These are phyloP conservation scores for Drechslera avenae DNA, from an alignment of 2,329 filamentous ascomycete genomes.

Conservation along the genomic window DNA sequence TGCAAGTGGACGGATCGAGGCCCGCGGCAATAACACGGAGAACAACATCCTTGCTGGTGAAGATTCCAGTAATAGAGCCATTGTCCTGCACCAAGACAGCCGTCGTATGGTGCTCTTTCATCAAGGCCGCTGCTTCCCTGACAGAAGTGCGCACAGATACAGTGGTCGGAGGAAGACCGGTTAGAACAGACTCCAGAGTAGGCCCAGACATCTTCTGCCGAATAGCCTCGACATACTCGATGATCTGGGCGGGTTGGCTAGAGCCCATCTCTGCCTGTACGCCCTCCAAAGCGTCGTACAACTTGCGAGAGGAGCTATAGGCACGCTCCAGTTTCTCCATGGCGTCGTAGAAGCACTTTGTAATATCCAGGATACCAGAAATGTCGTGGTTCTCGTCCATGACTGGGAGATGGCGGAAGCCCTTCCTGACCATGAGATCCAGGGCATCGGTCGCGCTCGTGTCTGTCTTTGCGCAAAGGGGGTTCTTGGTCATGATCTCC, in stretches of 20 bases:
- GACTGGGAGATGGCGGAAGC: constrained; percentile 94
- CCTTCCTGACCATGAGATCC: constrained; percentile 97
- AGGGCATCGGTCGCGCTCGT: constrained; percentile 97
- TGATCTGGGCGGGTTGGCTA: constrained; percentile 97
- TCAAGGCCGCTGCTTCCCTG: constrained; percentile 89
- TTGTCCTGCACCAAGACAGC: constrained; percentile 96
- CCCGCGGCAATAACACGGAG: constrained; percentile 96
- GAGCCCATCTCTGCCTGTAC: constrained; percentile 96
- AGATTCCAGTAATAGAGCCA: constrained; percentile 96
- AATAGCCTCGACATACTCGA: constrained; percentile 96
- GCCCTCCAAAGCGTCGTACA: constrained; percentile 96
- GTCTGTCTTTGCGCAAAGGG: constrained; percentile 93
- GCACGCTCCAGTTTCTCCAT: constrained; percentile 99
- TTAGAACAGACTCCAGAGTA: constrained; percentile 91
- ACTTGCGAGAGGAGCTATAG: constrained; percentile 95
- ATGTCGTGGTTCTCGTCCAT: constrained; percentile 99
- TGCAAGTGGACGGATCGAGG: constrained; percentile 91
- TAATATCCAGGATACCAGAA: constrained; percentile 96
- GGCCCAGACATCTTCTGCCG: constrained; percentile 97
- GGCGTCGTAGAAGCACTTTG: constrained; percentile 99
- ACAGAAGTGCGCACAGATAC: constrained; percentile 96
- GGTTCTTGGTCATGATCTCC: constrained; percentile 99
- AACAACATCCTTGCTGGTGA: constrained; percentile 99
- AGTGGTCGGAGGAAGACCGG: constrained; percentile 88
- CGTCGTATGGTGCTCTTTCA: constrained; percentile 99